A percentile compares a stretch with the other conserved stretches of the same genome.
Evolutionary conservation across 805 yeast species (phyloP).

Genomic region (Saccharomycopsis amapae): DNA sequence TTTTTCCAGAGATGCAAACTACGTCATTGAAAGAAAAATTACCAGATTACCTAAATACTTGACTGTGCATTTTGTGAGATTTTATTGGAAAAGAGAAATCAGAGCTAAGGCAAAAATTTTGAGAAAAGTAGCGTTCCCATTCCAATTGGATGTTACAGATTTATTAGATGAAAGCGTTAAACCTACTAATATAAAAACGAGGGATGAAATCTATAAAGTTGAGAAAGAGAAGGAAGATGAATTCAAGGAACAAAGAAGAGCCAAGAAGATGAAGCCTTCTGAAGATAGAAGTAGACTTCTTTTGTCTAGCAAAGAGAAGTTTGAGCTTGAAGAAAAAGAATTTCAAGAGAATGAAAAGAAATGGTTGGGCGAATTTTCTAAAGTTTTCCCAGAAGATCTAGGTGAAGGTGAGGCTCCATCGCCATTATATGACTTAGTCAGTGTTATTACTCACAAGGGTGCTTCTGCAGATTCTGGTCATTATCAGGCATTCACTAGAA

Average conservation of each 20-base stretch:
- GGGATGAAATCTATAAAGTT: constrained; percentile 71
- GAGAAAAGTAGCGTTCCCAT: constrained; percentile 91
- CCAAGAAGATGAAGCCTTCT: constrained; percentile 31
- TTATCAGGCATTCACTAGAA: constrained; percentile 83
- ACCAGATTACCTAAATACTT: constrained; percentile 79
- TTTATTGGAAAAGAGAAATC: constrained; percentile 92
- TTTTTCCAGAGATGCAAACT: constrained; percentile 64
- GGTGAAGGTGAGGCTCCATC: constrained; percentile 71
- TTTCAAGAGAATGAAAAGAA: constrained; percentile 36
- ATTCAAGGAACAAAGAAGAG: constrained; percentile 62
- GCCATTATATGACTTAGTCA: constrained; percentile 74
- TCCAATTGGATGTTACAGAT: constrained; percentile 83
- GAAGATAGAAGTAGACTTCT: constrained; percentile 3
- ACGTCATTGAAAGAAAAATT: constrained; percentile 50
- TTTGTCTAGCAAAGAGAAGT: constrained; percentile 36
- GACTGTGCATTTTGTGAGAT: constrained; percentile 88
- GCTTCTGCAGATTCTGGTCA: constrained; percentile 97
- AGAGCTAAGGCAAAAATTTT: constrained; percentile 86
- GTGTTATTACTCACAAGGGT: constrained; percentile 90
- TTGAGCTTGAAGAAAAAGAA: constrained; percentile 40
- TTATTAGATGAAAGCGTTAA: constrained; percentile 74
- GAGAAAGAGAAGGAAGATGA: constrained; percentile 71
- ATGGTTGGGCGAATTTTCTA: constrained; percentile 40
- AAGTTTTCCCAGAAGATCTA: constrained; percentile 42
- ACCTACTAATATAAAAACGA: constrained; percentile 54